These are phyloP conservation scores for Phytomonas sp. DNA, from an alignment of 208 protist species.

Conservation along the genomic window DNA sequence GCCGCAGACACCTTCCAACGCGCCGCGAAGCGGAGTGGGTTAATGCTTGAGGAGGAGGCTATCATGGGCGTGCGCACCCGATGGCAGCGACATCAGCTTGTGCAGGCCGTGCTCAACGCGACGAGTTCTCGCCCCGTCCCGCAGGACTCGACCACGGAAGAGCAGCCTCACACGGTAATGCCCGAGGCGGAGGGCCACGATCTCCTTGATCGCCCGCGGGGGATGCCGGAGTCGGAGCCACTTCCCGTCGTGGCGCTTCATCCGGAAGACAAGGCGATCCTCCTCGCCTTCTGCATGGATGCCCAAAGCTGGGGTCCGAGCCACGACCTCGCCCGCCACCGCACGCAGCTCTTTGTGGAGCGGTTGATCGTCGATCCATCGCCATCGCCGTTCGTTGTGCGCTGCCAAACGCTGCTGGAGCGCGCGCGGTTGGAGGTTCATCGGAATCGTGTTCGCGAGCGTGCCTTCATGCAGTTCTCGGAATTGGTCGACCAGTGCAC, in stretches of 20 bases:
- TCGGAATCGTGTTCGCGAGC: conserved; percentile 73
- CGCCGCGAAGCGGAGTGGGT: conserved; percentile 49
- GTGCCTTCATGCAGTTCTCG: conserved; percentile 85
- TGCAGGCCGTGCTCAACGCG: conserved; percentile 81
- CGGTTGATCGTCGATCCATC: conserved; percentile 71
- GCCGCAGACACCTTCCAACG: conserved; percentile 56
- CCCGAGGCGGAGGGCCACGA: conserved; percentile 78
- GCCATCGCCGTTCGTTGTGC: conserved; percentile 63
- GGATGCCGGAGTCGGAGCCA: conserved; percentile 29
- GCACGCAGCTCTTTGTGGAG: conserved; percentile 87
- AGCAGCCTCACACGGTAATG: conserved; percentile 46
- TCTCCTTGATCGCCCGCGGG: conserved; percentile 69
- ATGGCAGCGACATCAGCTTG: conserved; percentile 81
- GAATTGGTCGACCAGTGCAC: conserved; percentile 83
- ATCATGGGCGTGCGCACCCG: conserved; percentile 88
- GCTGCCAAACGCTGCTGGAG: conserved; percentile 63
- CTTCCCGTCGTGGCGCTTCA: conserved; percentile 44
- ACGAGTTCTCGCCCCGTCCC: conserved; percentile 28
- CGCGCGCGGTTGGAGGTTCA: conserved; percentile 66
- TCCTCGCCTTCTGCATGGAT: conserved; percentile 80
- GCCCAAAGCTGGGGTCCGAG: conserved; percentile 85
- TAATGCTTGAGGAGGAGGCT: conserved; percentile 63
- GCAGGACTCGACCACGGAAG: conserved; percentile 17
- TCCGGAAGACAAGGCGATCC: conserved; percentile 77
- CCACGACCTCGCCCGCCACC: conserved; percentile 81